phyloP scores from a whole-genome alignment of 441 rosid species.

The Populus hybrid region DNA sequence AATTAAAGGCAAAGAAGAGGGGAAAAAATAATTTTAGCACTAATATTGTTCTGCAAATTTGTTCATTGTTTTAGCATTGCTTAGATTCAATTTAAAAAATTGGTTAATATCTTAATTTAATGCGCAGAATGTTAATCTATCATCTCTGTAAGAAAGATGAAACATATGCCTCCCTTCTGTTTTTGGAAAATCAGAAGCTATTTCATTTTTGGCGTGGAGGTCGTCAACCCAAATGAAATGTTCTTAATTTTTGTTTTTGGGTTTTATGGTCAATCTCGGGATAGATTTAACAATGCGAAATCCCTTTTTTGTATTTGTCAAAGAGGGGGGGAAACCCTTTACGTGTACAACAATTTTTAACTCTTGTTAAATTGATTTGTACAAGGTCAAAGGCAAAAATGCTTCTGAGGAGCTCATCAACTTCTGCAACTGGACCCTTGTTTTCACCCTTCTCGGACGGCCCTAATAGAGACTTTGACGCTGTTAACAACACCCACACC shows the following conservation, averaged over 20 bases:
- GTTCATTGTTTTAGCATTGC: not conserved
- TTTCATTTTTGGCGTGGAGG: not conserved
- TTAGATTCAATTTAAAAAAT: too few species aligned
- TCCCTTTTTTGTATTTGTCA: not conserved
- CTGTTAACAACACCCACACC: not conserved
- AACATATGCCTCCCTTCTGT: not conserved
- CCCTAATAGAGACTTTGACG: slow-evolving; percentile 19
- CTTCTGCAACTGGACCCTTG: slow-evolving; percentile 17
- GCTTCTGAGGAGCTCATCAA: slow-evolving; percentile 31
- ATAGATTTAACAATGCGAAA: not conserved
- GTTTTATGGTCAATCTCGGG: not conserved
- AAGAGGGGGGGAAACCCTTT: not conserved
- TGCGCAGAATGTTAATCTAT: too few species aligned
- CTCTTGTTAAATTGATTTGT: not conserved
- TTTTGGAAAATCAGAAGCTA: not conserved
- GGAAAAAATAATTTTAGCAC: not conserved
- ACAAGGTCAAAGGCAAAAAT: slow-evolving; percentile 15
- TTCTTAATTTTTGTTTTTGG: not conserved
- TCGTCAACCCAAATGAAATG: not conserved
- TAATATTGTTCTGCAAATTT: not conserved
- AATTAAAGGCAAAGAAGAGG: not conserved
- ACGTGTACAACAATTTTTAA: not conserved
- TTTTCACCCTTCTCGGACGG: slow-evolving; percentile 20
- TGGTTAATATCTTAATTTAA: not conserved
- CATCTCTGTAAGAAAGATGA: too few species aligned